Evolutionary conservation across 441 rosid genomes (phyloP), one percentile per base, ranked within the genome.

Genomic region (California macrophylla): DNA sequence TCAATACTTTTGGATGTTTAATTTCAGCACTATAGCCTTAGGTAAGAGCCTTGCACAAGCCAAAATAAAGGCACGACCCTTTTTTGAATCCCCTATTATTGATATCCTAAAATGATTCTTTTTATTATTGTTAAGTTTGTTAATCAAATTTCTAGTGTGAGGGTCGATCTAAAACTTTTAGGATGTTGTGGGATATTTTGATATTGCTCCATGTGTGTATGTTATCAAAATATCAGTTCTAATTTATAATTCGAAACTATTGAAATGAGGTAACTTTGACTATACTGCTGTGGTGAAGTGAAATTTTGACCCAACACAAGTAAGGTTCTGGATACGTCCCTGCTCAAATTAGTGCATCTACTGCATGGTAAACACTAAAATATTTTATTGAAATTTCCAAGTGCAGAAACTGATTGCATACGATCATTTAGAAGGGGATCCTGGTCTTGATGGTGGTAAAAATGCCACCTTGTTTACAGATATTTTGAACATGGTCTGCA

Each of bases 391-490:
- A 66, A 76, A 71, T 73, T 21, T 68, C 67, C 69, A 65, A 73
- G 58, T 23, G 26, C 96, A 95, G 99, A 95, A 90, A 90, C 92
- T 92, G 67, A 90, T 95, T 77, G 96, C 99, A n/a, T 95, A 95
- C 64, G 90, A 95, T 77, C 99, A 95, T 78, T 78, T 95, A 71
- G 98, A 92, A 85, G 99, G 99, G 71, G 98, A 94, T 87, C 99
- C 94, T 58, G 99, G 99, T 66, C 80, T 92, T 73, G 96, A 87
- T 73, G 90, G 92, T 42, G 99, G 98, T 60, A 90, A 87, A 83
- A 89, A 90, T 75, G 84, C 78, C 64, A 86, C 89, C 38, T 80
- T 90, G 71, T 95, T 95, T 76, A 88, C 99, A 6, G 99, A 92
- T 71, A 87, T 90, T 81, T 82, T 95, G 81, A 90, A 84, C 81